phyloP scores from a whole-genome alignment of 1,284 basidiomycete genomes.

The Pisolithus thermaeus region DNA sequence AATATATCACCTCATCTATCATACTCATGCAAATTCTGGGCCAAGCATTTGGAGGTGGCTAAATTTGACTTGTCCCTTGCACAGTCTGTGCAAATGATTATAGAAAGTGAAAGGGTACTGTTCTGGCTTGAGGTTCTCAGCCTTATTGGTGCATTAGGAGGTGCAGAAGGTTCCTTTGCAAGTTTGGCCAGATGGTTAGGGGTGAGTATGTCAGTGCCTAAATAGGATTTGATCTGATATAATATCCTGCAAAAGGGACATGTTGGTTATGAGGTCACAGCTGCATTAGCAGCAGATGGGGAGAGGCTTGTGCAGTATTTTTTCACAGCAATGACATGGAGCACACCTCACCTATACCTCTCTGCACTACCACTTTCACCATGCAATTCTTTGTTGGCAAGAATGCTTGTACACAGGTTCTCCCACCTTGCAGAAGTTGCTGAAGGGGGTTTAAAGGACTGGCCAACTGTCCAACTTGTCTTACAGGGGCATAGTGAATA shows the following conservation, averaged over 20 bases:
- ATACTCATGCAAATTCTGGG: background rate
- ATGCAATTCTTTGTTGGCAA: background rate
- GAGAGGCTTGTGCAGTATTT: background rate
- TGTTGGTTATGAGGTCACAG: background rate
- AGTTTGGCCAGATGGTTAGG: background rate
- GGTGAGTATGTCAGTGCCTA: background rate
- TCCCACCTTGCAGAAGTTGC: background rate
- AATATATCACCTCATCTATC: background rate
- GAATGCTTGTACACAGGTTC: background rate
- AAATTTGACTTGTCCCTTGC: background rate
- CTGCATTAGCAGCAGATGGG: background rate
- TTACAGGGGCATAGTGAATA: background rate
- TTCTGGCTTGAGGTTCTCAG: conserved; percentile 1
- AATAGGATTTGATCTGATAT: background rate
- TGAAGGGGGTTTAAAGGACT: background rate
- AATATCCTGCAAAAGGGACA: background rate
- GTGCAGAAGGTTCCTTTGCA: background rate
- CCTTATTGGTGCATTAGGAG: background rate
- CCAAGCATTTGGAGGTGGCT: background rate
- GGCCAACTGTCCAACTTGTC: background rate
- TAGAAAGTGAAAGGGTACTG: background rate
- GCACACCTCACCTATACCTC: background rate
- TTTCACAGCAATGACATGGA: background rate
- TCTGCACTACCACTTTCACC: background rate
- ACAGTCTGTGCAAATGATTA: background rate